Percentiles rank a stretch among this genome's conserved stretches.
phyloP scores from a whole-genome alignment of 495 filamentous ascomycete species.

The Aspergillus ellipticus region DNA sequence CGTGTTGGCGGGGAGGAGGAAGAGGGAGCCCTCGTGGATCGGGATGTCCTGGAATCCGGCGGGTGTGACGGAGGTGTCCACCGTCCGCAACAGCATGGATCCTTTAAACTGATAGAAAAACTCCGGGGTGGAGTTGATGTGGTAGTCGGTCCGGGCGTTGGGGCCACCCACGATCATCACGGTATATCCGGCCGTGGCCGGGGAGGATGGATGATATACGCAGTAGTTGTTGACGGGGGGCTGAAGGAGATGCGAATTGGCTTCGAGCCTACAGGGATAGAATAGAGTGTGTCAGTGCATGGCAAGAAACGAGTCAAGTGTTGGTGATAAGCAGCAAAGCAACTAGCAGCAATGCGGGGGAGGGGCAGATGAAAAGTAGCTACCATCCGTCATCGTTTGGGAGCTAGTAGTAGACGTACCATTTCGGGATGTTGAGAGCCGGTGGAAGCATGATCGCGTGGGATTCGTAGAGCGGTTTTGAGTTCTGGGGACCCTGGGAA shows the following conservation, averaged over 20 bases:
- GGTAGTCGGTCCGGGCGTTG: constrained; percentile 95
- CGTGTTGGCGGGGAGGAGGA: constrained; percentile 84
- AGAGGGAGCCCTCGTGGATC: constrained; percentile 92
- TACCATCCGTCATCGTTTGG: no score
- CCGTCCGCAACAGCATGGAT: constrained; percentile 88
- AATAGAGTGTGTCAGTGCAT: not conserved
- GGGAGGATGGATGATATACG: constrained; percentile 67
- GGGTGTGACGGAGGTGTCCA: constrained; percentile 55
- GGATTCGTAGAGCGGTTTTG: not conserved
- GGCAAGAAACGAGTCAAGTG: not conserved
- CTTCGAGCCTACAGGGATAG: constrained; percentile 68
- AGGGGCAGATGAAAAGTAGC: constrained; percentile 24
- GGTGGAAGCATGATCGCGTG: constrained; percentile 35
- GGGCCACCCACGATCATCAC: constrained; percentile 89
- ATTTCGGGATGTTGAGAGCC: constrained; percentile 77
- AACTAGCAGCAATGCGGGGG: constrained; percentile 12
- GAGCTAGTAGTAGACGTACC: constrained; percentile 45
- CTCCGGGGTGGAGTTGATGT: constrained; percentile 94
- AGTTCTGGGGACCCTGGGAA: not conserved
- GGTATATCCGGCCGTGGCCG: constrained; percentile 42
- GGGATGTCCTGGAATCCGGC: constrained; percentile 72
- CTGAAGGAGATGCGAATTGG: constrained; percentile 88
- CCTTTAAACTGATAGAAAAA: constrained; percentile 98
- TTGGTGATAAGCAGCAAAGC: not conserved
- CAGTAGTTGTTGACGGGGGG: constrained; percentile 97